A percentile compares a stretch with the other conserved stretches of the same genome.
phyloP scores from a whole-genome alignment of 495 filamentous ascomycete species.

The Aspergillus hancockii region DNA sequence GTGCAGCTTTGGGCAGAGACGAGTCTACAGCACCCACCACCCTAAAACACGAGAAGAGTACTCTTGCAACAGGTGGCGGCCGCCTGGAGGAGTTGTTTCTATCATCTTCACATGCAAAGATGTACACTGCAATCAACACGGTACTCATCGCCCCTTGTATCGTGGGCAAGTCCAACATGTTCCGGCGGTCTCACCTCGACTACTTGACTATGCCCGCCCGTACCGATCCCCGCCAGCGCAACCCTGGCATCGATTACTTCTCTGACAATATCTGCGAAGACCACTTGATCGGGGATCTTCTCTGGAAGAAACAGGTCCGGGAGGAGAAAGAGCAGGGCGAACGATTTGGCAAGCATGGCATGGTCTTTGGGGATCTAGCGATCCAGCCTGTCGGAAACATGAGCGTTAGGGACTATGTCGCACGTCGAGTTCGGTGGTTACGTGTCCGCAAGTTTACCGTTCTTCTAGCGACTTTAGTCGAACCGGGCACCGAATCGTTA shows the following conservation, averaged over 20 bases:
- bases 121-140: constrained; percentile 97
- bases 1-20: background rate
- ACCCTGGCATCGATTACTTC: constrained; percentile 84
- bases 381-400: constrained; percentile 87
- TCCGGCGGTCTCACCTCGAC: constrained; percentile 87
- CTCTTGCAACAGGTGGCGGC: constrained; percentile 63
- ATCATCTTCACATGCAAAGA: constrained; percentile 92
- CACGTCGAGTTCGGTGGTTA: constrained; percentile 85
- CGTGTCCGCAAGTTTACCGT: constrained; percentile 95
- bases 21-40: background rate
- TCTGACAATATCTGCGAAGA: constrained; percentile 97
- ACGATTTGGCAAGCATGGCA: constrained; percentile 72
- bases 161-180: constrained; percentile 98
- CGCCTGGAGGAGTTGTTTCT: constrained; percentile 92
- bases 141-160: constrained; percentile 89
- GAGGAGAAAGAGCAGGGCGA: constrained; percentile 44
- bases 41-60: constrained; percentile 16
- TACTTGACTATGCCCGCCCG: constrained; percentile 63
- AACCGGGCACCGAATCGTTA: constrained; percentile 90
- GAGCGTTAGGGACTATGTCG: constrained; percentile 76
- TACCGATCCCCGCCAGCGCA: constrained; percentile 32
- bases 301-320: constrained; percentile 66
- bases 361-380: constrained; percentile 82
- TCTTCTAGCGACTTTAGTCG: constrained; percentile 82
- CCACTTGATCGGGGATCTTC: constrained; percentile 88